Evolutionary conservation across 306 rosid genomes (phyloP).

Genomic region (Vigna nakashimae): DNA sequence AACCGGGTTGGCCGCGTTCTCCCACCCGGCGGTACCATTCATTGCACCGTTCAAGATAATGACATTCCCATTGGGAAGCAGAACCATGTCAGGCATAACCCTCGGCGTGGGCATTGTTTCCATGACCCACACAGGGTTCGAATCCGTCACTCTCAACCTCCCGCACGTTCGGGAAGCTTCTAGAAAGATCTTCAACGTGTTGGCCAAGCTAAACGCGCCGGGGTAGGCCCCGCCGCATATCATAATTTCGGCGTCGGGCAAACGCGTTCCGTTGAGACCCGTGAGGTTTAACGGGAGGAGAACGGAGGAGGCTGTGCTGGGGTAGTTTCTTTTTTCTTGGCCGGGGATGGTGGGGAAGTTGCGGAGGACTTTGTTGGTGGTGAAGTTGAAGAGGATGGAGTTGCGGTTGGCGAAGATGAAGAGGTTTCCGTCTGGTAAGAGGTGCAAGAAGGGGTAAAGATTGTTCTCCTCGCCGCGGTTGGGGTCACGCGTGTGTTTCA

Average conservation of each 20-base stretch:
- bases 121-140: slow-evolving; percentile 65
- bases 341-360: slow-evolving; percentile 67
- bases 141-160: slow-evolving; percentile 58
- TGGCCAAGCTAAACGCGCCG: slow-evolving; percentile 54
- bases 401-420: slow-evolving; percentile 75
- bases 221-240: slow-evolving; percentile 78
- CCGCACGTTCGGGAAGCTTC: slow-evolving; percentile 69
- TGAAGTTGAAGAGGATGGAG: slow-evolving; percentile 61
- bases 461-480: slow-evolving; percentile 67
- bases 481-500: slow-evolving; percentile 59
- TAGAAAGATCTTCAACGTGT: slow-evolving; percentile 29
- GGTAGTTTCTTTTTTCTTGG: slow-evolving; percentile 63
- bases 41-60: slow-evolving; percentile 72
- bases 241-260: slow-evolving; percentile 64
- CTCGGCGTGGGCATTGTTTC: slow-evolving; percentile 74
- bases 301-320: slow-evolving; percentile 84
- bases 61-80: slow-evolving; percentile 68
- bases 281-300: slow-evolving; percentile 59
- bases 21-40: slow-evolving; percentile 83
- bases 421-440: slow-evolving; percentile 73
- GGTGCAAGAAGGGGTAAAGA: slow-evolving; percentile 88
- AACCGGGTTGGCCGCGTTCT: slow-evolving; percentile 61
- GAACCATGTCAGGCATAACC: slow-evolving; percentile 75
- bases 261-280: slow-evolving; percentile 10
- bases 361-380: slow-evolving; percentile 38